Conservation (phyloP, 75 land plant species). For the Selaginella moellendorffii region DNA sequence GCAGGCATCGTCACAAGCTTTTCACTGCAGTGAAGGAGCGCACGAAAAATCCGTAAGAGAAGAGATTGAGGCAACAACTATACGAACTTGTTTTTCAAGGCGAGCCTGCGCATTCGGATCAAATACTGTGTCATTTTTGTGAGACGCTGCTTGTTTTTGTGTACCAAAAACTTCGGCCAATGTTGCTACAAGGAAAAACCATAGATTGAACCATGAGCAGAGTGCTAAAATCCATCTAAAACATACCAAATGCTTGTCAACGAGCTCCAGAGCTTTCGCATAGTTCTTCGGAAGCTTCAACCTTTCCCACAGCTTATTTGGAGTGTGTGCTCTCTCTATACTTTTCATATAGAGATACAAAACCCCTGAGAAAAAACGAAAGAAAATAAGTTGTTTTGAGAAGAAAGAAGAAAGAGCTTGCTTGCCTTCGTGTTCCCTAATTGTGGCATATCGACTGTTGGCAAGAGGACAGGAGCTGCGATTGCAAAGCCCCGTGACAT, state of each 20-base stretch:
- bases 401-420: neutral
- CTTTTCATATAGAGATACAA: slow-evolving; percentile 92
- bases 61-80: neutral
- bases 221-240: neutral
- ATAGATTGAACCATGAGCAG: too few relatives aligned
- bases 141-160: slow-evolving; percentile 79
- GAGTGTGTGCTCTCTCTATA: slow-evolving; percentile 88
- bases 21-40: slow-evolving; percentile 35
- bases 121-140: slow-evolving; percentile 99
- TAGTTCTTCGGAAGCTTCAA: slow-evolving; percentile 81
- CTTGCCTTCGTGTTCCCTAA: slow-evolving; percentile 76
- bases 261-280: slow-evolving; percentile 66
- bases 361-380: slow-evolving; percentile 35
- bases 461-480: slow-evolving; percentile 97
- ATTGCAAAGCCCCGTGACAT: slow-evolving; percentile 93
- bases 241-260: slow-evolving; percentile 76
- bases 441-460: slow-evolving; percentile 92
- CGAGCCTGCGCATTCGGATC: slow-evolving; percentile 84
- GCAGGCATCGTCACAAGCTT: slow-evolving; percentile 78
- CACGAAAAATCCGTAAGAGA: neutral
- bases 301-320: slow-evolving; percentile 87
- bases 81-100: slow-evolving; percentile 68
- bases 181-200: slow-evolving; percentile 33
- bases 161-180: slow-evolving; percentile 91
- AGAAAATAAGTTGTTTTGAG: neutral